Conservation (phyloP, 1,139 yeast genomes). For the Candida tetrigidarum region DNA sequence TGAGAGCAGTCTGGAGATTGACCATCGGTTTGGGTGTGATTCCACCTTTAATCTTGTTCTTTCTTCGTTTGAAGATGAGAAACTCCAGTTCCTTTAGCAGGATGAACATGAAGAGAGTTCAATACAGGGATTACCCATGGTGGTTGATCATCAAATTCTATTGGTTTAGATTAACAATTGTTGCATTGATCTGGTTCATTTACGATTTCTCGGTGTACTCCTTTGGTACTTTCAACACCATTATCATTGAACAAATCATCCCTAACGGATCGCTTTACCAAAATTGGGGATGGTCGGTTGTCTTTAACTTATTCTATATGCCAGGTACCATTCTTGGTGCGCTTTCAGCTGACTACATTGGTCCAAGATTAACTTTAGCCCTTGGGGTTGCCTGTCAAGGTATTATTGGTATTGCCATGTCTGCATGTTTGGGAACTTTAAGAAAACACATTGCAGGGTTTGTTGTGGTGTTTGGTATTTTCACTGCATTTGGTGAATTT, state of each 20-base stretch:
- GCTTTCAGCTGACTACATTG: conserved; percentile 73
- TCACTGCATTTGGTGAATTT: conserved; percentile 84
- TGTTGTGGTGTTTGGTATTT: conserved; percentile 85
- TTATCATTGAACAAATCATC: conserved; percentile 61
- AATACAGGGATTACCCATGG: conserved; percentile 57
- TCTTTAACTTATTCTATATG: conserved; percentile 81
- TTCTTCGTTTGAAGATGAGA: conserved; percentile 72
- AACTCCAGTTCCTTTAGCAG: conserved; percentile 75
- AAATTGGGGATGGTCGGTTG: conserved; percentile 91
- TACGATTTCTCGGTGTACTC: conserved; percentile 89
- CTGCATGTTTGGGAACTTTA: conserved; percentile 65
- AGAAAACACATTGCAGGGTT: conserved; percentile 70
- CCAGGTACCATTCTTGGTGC: conserved; percentile 95
- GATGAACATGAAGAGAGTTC: conserved; percentile 65
- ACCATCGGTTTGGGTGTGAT: conserved; percentile 91
- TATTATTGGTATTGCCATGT: conserved; percentile 83
- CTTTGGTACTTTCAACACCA: conserved; percentile 79
- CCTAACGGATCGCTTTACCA: conserved; percentile 54
- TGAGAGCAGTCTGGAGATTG: conserved; percentile 88
- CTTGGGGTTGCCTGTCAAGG: conserved; percentile 76
- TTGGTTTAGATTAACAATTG: conserved; percentile 75
- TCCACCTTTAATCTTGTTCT: conserved; percentile 78
- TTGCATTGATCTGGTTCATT: conserved; percentile 83
- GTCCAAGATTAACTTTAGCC: conserved; percentile 79
- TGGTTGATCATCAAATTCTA: conserved; percentile 73